A percentile compares a stretch with the other conserved stretches of the same genome.
Conservation (phyloP, 192 early-diverging fungal species). For the Coemansia sp. region DNA sequence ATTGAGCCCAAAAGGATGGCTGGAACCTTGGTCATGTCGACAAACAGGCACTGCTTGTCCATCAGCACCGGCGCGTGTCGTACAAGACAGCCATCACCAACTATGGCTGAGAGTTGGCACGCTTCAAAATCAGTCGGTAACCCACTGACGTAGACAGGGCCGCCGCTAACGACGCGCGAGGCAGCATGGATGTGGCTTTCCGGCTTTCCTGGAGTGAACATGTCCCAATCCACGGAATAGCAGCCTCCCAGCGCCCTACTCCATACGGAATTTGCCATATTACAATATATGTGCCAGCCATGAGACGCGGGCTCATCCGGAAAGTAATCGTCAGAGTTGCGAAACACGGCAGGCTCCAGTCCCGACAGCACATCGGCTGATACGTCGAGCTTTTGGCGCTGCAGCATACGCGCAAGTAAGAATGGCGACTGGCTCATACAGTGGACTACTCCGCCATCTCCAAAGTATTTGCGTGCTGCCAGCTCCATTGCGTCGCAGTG, state of each 20-base stretch:
- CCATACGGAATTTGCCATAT: constrained; percentile 50
- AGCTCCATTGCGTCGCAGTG: constrained; percentile 46
- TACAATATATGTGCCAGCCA: constrained; percentile 55
- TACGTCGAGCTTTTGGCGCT: background rate
- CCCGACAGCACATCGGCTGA: background rate
- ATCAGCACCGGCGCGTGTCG: constrained; percentile 7
- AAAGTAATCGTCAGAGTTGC: constrained; percentile 56
- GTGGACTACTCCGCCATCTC: constrained; percentile 38
- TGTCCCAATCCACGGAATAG: constrained; percentile 52
- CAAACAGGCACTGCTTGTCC: constrained; percentile 13
- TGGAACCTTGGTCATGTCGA: constrained; percentile 16
- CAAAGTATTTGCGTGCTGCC: constrained; percentile 33
- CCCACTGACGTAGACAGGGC: constrained; percentile 56
- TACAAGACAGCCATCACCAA: background rate
- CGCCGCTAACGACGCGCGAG: constrained; percentile 48
- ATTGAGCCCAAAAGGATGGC: constrained; percentile 8
- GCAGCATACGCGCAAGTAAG: constrained; percentile 30
- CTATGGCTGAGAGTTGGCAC: background rate
- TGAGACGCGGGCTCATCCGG: constrained; percentile 47
- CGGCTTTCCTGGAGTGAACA: constrained; percentile 49
- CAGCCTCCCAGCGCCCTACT: constrained; percentile 16
- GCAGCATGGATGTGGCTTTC: constrained; percentile 50
- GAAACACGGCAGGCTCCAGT: constrained; percentile 5
- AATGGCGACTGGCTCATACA: constrained; percentile 53
- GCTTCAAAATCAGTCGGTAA: constrained; percentile 1